phyloP scores from a whole-genome alignment of 805 yeast genomes.

The Priceomyces castillae region DNA sequence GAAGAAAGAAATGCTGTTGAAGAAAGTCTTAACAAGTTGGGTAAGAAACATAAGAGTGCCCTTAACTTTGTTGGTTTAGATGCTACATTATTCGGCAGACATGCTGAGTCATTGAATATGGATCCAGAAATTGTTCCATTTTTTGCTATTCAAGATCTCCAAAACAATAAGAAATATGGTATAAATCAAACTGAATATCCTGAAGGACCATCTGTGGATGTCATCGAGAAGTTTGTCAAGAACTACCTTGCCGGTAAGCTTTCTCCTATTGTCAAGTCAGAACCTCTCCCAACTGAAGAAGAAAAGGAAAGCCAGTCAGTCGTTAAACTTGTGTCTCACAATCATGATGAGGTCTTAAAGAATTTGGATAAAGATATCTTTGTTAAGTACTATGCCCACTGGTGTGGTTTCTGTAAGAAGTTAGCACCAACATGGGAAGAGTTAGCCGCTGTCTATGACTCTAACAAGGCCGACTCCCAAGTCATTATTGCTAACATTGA shows the following conservation, averaged over 20 bases:
- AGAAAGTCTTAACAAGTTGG: constrained; percentile 56
- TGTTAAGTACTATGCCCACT: constrained; percentile 93
- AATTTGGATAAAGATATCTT: constrained; percentile 64
- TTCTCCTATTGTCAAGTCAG: constrained; percentile 76
- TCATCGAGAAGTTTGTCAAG: constrained; percentile 60
- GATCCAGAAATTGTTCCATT: constrained; percentile 79
- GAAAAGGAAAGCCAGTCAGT: constrained; percentile 57
- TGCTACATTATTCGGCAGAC: constrained; percentile 75
- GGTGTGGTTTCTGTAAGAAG: constrained; percentile 97
- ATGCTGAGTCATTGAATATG: constrained; percentile 83
- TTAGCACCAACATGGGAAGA: constrained; percentile 87
- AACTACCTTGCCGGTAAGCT: constrained; percentile 63
- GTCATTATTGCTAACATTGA: constrained; percentile 84
- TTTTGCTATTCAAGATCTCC: constrained; percentile 78
- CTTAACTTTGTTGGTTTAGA: constrained; percentile 87
- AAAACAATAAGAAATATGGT: constrained; percentile 72
- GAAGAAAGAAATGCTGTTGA: constrained; percentile 62
- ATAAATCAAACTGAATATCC: constrained; percentile 56
- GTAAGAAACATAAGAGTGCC: constrained; percentile 74
- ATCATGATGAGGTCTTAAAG: constrained; percentile 65
- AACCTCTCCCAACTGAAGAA: constrained; percentile 81
- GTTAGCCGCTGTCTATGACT: constrained; percentile 65
- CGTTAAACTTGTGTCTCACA: constrained; percentile 76
- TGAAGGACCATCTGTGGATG: constrained; percentile 44
- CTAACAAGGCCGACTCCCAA: constrained; percentile 46